A percentile compares a stretch with the other conserved stretches of the same genome.
Conservation (phyloP, 2,329 filamentous ascomycete genomes). For the Immersiporthe knoxdaviesiana region DNA sequence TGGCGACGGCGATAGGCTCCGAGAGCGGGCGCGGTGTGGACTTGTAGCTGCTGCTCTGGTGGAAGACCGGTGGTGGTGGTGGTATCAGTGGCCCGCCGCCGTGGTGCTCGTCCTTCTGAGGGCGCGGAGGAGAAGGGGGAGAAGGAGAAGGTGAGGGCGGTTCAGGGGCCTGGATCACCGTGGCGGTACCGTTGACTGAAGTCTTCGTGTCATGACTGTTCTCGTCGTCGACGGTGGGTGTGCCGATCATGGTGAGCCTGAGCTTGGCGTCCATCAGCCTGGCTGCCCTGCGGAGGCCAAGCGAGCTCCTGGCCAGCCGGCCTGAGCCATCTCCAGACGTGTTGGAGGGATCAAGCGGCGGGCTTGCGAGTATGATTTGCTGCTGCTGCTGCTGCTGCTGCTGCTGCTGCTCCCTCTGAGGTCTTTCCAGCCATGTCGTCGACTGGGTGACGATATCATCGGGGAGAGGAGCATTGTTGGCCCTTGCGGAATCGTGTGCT, state of each 20-base stretch:
- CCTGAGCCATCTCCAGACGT: not conserved
- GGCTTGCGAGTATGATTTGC: not conserved
- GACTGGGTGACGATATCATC: not conserved
- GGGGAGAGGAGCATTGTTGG: not conserved
- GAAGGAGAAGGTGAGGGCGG: not conserved
- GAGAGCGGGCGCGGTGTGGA: conserved; percentile 6
- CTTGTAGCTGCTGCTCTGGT: not conserved
- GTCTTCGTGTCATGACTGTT: not conserved
- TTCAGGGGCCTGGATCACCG: not conserved
- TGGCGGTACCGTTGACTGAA: not conserved
- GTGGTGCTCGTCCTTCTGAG: not conserved
- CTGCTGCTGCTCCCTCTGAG: not conserved
- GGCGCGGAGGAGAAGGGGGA: not conserved
- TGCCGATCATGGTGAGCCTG: not conserved
- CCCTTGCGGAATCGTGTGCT: not conserved
- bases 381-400: not conserved
- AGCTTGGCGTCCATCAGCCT: conserved; percentile 1
- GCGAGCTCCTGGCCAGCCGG: not conserved
- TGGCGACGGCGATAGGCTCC: conserved; percentile 10
- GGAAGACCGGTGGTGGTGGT: not conserved
- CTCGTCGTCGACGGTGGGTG: not conserved
- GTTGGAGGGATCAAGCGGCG: conserved; percentile 1
- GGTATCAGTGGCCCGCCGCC: not conserved
- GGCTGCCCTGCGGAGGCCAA: not conserved
- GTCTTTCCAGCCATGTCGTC: not conserved